phyloP scores from a whole-genome alignment of 2,329 filamentous ascomycete species.

The Cladosporium sp. region DNA sequence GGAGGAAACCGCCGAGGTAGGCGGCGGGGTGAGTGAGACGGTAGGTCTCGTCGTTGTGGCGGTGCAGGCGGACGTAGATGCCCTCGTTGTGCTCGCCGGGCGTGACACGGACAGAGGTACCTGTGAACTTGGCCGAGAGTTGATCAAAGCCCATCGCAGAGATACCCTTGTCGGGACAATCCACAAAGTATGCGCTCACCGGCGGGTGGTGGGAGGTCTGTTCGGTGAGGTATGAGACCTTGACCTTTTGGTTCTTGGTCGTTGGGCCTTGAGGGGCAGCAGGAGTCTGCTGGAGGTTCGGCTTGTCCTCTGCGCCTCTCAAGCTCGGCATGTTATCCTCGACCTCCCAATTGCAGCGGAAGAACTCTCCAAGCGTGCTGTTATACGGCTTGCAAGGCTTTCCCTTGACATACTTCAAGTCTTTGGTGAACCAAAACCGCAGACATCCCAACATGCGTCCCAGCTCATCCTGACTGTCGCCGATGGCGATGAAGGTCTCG shows the following conservation, averaged over 20 bases:
- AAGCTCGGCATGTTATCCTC: conserved; percentile 71
- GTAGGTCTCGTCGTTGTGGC: conserved; percentile 83
- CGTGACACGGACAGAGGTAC: conserved; percentile 86
- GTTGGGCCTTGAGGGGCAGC: conserved; percentile 28
- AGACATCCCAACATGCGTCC: conserved; percentile 94
- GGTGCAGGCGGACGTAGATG: conserved; percentile 87
- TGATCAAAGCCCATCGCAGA: conserved; percentile 90
- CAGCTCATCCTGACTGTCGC: conserved; percentile 85
- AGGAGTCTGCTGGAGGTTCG: conserved; percentile 22
- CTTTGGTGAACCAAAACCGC: conserved; percentile 98
- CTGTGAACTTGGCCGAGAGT: conserved; percentile 95
- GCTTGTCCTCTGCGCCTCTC: conserved; percentile 33
- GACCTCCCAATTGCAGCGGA: conserved; percentile 96
- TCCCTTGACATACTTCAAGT: conserved; percentile 97
- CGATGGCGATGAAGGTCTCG: conserved; percentile 81
- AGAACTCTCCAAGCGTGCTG: conserved; percentile 94
- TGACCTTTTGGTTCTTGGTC: conserved; percentile 56
- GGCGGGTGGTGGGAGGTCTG: conserved; percentile 98
- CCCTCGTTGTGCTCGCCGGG: conserved; percentile 92
- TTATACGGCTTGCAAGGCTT: conserved; percentile 99
- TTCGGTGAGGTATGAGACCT: conserved; percentile 91
- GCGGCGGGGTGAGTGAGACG: conserved; percentile 94
- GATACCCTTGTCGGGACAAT: conserved; percentile 88
- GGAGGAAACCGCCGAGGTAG: conserved; percentile 81
- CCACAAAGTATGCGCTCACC: conserved; percentile 91